Percentiles rank a stretch among this genome's conserved stretches.
phyloP scores from a whole-genome alignment of 495 filamentous ascomycete species.

The Aspergillus panamensis region DNA sequence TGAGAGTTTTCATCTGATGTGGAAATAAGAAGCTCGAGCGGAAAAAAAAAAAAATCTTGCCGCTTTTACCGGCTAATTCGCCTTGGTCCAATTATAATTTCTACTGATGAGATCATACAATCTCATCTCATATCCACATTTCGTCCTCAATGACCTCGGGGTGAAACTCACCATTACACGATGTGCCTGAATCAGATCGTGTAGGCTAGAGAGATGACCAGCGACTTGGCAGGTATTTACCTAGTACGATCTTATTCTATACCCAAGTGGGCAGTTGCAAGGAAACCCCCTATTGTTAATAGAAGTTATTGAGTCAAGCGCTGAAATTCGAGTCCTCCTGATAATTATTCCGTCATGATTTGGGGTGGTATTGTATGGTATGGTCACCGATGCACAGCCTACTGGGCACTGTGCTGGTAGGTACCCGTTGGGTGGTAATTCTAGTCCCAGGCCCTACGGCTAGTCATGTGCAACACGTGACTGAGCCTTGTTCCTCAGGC shows the following conservation, averaged over 20 bases:
- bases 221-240: too few species aligned
- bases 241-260: too few species aligned
- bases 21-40: not conserved
- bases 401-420: constrained; percentile 15
- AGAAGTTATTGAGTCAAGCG: too few species aligned
- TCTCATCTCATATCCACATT: too few species aligned
- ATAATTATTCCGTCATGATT: constrained; percentile 3
- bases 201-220: too few species aligned
- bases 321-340: not conserved
- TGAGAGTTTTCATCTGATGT: not conserved
- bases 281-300: too few species aligned
- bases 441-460: constrained; percentile 4
- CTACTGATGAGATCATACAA: constrained; percentile 20
- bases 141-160: too few species aligned
- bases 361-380: not conserved
- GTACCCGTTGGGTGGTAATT: constrained; percentile 14
- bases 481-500: not conserved
- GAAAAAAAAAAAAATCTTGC: constrained; percentile 1
- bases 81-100: constrained; percentile 5
- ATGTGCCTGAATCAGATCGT: too few species aligned
- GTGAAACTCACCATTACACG: too few species aligned
- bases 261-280: too few species aligned
- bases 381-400: not conserved
- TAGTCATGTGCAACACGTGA: constrained; percentile 17
- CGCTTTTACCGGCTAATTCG: constrained; percentile 18